phyloP scores from a whole-genome alignment of 176 grass and related monocot genomes.

The Stipa capillata region DNA sequence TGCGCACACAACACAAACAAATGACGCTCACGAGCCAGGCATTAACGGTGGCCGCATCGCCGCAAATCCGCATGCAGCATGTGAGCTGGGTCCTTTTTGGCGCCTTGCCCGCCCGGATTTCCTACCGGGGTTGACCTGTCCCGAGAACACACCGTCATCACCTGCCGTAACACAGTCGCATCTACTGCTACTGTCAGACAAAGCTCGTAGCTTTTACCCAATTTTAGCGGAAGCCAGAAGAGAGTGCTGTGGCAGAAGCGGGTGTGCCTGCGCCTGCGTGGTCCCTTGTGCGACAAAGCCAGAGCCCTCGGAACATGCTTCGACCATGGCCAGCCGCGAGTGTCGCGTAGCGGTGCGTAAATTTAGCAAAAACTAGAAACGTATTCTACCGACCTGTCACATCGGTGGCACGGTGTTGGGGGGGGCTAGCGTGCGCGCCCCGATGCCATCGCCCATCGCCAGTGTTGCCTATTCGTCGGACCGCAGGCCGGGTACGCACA shows the following conservation, averaged over 20 bases:
- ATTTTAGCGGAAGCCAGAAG: background rate
- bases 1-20: background rate
- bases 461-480: background rate
- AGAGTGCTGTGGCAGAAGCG: too few relatives aligned
- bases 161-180: background rate
- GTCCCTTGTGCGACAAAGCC: background rate
- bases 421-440: background rate
- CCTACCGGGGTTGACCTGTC: background rate
- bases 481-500: background rate
- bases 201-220: background rate
- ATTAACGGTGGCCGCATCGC: background rate
- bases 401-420: background rate
- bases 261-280: background rate
- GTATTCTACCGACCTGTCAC: background rate
- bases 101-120: background rate
- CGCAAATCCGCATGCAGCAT: background rate
- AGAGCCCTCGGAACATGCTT: background rate
- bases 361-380: background rate
- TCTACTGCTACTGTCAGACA: conserved; percentile 10
- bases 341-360: background rate
- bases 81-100: conserved; percentile 13
- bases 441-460: background rate
- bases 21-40: conserved; percentile 20
- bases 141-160: background rate
- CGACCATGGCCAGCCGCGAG: background rate